Evolutionary conservation across 495 filamentous ascomycete genomes (phyloP).

Genomic region (Xylaria venustula): DNA sequence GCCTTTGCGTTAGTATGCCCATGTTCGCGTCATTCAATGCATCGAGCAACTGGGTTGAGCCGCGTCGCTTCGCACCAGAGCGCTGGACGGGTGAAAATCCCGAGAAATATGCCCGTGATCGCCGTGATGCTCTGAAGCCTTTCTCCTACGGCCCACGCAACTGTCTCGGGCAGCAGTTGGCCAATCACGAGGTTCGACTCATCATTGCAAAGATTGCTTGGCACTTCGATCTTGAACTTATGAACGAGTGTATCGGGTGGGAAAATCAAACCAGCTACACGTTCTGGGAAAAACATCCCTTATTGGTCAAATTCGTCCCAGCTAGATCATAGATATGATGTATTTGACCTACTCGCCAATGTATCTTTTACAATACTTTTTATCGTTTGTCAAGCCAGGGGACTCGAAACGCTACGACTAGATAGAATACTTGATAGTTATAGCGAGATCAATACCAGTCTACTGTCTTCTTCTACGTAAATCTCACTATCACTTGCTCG

Average conservation of each 20-base stretch:
- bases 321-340: too few relatives aligned
- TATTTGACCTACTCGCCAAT: too few relatives aligned
- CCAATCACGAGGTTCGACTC: constrained; percentile 33
- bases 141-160: constrained; percentile 48
- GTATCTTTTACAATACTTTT: too few relatives aligned
- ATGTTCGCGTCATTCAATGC: neutral
- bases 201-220: constrained; percentile 36
- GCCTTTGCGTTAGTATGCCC: neutral
- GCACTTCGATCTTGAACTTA: constrained; percentile 32
- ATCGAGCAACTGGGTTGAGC: neutral
- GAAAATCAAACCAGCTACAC: constrained; percentile 15
- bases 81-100: neutral
- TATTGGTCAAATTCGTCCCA: too few relatives aligned
- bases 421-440: too few relatives aligned
- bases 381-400: too few relatives aligned
- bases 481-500: too few relatives aligned
- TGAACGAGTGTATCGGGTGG: constrained; percentile 22
- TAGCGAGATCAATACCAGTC: too few relatives aligned
- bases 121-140: constrained; percentile 19
- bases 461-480: too few relatives aligned
- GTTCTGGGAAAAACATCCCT: constrained; percentile 25
- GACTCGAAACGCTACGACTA: too few relatives aligned
- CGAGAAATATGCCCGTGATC: constrained; percentile 9
- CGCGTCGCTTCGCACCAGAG: neutral
- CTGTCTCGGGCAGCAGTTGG: constrained; percentile 51